Conservation (phyloP, 169 alveolate species). For the Amoebophrya sp. region DNA sequence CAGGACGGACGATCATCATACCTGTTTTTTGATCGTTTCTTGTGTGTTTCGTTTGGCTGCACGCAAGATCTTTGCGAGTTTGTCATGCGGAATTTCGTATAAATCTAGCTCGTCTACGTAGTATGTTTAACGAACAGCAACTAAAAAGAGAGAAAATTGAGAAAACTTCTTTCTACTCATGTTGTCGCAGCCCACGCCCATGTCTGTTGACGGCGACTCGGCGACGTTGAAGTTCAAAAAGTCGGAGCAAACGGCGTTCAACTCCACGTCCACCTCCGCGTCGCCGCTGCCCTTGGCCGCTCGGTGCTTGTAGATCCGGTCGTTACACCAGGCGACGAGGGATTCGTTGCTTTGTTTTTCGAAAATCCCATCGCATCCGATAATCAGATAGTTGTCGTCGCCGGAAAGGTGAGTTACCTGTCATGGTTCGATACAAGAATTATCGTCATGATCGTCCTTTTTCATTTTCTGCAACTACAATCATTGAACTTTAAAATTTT, state of each 20-base stretch:
- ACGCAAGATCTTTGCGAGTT: no score
- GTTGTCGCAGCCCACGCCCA: not conserved
- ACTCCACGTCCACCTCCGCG: not conserved
- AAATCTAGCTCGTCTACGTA: no score
- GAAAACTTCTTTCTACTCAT: not conserved
- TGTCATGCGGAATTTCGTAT: no score
- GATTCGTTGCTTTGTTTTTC: not conserved
- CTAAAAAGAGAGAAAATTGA: no score
- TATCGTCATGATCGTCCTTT: no score
- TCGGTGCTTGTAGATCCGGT: not conserved
- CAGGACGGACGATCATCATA: not conserved
- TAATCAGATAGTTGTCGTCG: not conserved
- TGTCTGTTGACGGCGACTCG: not conserved
- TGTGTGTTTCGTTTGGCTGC: no score
- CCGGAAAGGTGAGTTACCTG: not conserved
- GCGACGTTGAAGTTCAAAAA: not conserved
- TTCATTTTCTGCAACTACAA: no score
- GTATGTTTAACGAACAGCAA: no score
- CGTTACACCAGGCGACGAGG: not conserved
- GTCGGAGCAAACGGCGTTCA: not conserved
- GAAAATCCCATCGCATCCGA: not conserved
- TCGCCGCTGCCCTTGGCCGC: not conserved
- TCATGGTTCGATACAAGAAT: no score
- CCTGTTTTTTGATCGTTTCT: no score
- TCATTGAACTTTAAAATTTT: no score